Percentiles rank a stretch among this genome's conserved stretches.
Conservation (phyloP, 495 filamentous ascomycete species). For the Penicillium coffeae region DNA sequence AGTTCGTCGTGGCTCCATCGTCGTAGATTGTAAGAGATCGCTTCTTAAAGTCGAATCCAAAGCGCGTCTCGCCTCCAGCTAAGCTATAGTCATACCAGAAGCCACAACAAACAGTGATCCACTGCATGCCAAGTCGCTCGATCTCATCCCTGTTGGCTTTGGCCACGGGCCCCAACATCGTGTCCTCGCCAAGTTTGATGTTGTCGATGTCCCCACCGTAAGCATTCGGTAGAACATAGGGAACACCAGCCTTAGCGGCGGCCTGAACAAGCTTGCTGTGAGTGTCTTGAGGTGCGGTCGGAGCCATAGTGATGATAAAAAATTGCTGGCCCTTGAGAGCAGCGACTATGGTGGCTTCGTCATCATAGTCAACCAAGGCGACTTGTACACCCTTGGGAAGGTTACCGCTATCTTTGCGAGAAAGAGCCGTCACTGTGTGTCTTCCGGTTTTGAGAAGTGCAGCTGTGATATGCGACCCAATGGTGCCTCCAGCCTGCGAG, state of each 20-base stretch:
- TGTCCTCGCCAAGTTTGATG: conserved; percentile 1
- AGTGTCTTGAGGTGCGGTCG: conserved; percentile 39
- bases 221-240: conserved; percentile 60
- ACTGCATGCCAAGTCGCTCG: conserved; percentile 42
- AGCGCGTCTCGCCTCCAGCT: conserved; percentile 23
- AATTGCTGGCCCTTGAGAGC: conserved; percentile 53
- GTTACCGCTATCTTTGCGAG: conserved; percentile 43
- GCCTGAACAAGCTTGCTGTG: conserved; percentile 55
- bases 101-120: conserved; percentile 47
- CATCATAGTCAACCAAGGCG: conserved; percentile 46
- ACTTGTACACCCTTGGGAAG: conserved; percentile 44
- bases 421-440: conserved; percentile 53
- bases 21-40: conserved; percentile 44
- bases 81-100: conserved; percentile 57
- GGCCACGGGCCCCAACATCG: conserved; percentile 7
- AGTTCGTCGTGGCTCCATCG: conserved; percentile 42
- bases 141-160: conserved; percentile 30
- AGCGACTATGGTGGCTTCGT: conserved; percentile 40
- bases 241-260: conserved; percentile 58
- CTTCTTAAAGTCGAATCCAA: conserved; percentile 49
- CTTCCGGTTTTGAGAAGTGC: conserved; percentile 48
- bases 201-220: conserved; percentile 42
- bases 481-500: conserved; percentile 54
- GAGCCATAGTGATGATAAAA: conserved; percentile 57
- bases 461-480: conserved; percentile 50